Evolutionary conservation across 495 filamentous ascomycete genomes (phyloP).

Genomic region (Bombardia bombarda): DNA sequence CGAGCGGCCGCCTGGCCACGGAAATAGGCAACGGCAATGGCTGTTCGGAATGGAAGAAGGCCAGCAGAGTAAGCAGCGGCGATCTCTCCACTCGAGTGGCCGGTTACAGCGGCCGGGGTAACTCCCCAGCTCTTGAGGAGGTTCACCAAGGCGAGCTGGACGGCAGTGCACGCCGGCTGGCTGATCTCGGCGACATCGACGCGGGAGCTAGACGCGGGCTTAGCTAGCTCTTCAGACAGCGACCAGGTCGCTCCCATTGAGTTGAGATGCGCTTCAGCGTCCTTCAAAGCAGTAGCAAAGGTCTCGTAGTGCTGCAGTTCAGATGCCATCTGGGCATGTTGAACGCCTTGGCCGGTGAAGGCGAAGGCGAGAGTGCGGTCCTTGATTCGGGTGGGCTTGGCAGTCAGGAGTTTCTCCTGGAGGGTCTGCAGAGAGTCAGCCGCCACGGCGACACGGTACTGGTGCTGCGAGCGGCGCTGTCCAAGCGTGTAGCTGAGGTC

Average conservation of each 20-base stretch:
- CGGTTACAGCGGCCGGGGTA: slow-evolving; percentile 42
- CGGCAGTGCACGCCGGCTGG: slow-evolving; percentile 40
- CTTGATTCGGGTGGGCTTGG: slow-evolving; percentile 23
- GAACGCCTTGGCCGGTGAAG: slow-evolving; percentile 41
- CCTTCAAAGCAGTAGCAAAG: slow-evolving; percentile 25
- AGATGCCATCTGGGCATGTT: slow-evolving; percentile 47
- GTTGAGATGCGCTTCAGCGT: slow-evolving; percentile 21
- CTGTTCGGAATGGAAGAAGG: slow-evolving; percentile 36
- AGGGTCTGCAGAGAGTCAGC: slow-evolving; percentile 36
- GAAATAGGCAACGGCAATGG: slow-evolving; percentile 47
- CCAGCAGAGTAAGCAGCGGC: slow-evolving; percentile 41
- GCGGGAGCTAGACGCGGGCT: too few species aligned
- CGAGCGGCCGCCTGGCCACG: slow-evolving; percentile 28
- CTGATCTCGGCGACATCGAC: too few species aligned
- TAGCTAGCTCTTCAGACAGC: slow-evolving; percentile 30
- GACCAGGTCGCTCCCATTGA: slow-evolving; percentile 29
- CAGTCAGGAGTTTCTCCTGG: slow-evolving; percentile 34
- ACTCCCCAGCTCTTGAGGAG: slow-evolving; percentile 46
- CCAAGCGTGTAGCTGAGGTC: slow-evolving; percentile 35
- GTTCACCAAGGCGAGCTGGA: slow-evolving; percentile 46
- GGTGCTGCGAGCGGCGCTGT: slow-evolving; percentile 29
- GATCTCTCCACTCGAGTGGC: slow-evolving; percentile 59
- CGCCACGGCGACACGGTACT: slow-evolving; percentile 34
- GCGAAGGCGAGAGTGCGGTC: slow-evolving; percentile 33
- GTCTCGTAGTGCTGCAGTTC: slow-evolving; percentile 36